Conservation (phyloP, 441 rosid genomes). For the Gossypium trilobum region DNA sequence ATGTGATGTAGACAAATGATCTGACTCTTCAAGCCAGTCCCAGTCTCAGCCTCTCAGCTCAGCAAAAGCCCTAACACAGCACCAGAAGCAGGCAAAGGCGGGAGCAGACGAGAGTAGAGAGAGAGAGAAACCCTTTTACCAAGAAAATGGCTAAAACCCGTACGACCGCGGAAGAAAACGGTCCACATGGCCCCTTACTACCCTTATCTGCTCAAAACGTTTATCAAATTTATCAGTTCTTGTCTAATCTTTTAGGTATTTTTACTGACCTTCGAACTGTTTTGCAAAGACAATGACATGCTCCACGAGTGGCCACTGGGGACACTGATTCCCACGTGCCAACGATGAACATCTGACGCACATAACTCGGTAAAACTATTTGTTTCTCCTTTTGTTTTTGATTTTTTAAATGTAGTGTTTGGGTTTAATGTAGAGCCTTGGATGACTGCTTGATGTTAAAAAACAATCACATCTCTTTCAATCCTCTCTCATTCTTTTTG, state of each 20-base stretch:
- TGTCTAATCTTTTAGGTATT: neutral
- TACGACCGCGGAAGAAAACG: slow-evolving; percentile 10
- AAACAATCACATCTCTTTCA: too few relatives aligned
- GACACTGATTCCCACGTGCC: neutral
- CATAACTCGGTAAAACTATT: neutral
- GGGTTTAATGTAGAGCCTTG: too few relatives aligned
- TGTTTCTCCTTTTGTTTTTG: neutral
- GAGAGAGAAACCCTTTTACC: slow-evolving; percentile 1
- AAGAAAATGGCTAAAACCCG: slow-evolving; percentile 26
- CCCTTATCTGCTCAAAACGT: neutral
- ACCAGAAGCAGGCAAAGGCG: neutral
- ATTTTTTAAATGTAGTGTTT: too few relatives aligned
- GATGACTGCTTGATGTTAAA: too few relatives aligned
- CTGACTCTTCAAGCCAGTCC: slow-evolving; percentile 26
- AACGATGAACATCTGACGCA: neutral
- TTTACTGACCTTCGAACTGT: neutral
- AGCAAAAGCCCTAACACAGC: neutral
- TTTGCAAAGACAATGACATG: neutral
- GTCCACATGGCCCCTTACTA: neutral
- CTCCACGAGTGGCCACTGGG: slow-evolving; percentile 2
- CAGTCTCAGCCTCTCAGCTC: neutral
- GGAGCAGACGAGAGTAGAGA: neutral
- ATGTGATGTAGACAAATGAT: slow-evolving; percentile 41
- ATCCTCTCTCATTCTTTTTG: too few relatives aligned
- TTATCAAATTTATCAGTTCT: slow-evolving; percentile 12